A percentile compares a stretch with the other conserved stretches of the same genome.
Evolutionary conservation across 495 filamentous ascomycete genomes (phyloP).

Genomic region (Pyronema omphalodes): DNA sequence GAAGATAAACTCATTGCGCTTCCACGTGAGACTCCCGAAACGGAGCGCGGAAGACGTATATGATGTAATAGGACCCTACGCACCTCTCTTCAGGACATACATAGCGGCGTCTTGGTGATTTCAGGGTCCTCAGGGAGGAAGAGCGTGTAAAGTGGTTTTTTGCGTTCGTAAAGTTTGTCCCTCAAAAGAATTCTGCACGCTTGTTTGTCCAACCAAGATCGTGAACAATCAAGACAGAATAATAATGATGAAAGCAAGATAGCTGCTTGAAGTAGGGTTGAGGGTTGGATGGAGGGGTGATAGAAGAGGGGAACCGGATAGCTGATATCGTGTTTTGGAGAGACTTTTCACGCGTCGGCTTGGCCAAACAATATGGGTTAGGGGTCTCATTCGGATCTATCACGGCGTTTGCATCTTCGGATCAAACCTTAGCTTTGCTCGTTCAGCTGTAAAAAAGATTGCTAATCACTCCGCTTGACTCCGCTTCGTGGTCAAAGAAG

Average conservation of each 20-base stretch:
- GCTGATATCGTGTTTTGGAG: background rate
- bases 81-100: slow-evolving; percentile 25
- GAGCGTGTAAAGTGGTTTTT: background rate
- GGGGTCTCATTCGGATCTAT: background rate
- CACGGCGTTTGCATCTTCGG: background rate
- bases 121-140: background rate
- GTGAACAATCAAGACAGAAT: background rate
- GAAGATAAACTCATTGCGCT: background rate
- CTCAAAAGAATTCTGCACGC: background rate
- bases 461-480: background rate
- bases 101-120: slow-evolving; percentile 9
- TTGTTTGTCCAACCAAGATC: background rate
- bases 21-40: background rate
- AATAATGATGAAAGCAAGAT: background rate
- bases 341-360: slow-evolving; percentile 1
- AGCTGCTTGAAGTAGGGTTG: background rate
- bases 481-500: background rate
- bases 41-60: background rate
- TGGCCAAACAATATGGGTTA: background rate
- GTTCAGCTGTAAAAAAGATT: background rate
- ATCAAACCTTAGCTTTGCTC: too few species aligned
- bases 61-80: background rate
- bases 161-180: too few species aligned
- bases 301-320: background rate
- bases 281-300: background rate